phyloP scores from a whole-genome alignment of 2,329 filamentous ascomycete species.

The Venturia oleaginea region DNA sequence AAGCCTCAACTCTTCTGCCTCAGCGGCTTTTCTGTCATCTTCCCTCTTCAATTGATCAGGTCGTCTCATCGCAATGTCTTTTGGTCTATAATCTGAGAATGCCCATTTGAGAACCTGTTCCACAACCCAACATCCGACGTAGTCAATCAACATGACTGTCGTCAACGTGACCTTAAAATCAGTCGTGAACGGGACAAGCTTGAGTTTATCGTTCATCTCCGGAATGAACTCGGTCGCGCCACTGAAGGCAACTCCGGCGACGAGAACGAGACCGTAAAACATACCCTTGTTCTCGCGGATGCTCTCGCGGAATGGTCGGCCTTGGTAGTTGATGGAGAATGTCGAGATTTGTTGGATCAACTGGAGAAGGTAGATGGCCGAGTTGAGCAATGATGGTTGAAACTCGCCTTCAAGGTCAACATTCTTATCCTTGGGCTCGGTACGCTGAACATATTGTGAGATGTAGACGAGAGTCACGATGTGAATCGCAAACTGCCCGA shows the following conservation, averaged over 20 bases:
- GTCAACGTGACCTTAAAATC: conserved; percentile 90
- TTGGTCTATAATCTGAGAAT: conserved; percentile 87
- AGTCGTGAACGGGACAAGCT: conserved; percentile 76
- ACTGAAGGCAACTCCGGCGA: conserved; percentile 82
- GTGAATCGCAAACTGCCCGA: conserved; percentile 94
- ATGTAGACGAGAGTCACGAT: conserved; percentile 92
- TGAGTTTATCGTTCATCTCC: conserved; percentile 88
- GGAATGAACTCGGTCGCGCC: conserved; percentile 94
- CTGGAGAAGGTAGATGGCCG: conserved; percentile 91
- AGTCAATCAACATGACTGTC: conserved; percentile 77
- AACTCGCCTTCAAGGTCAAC: conserved; percentile 95
- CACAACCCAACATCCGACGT: conserved; percentile 74
- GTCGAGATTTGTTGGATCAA: conserved; percentile 98
- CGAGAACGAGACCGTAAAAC: conserved; percentile 92
- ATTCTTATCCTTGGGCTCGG: conserved; percentile 63
- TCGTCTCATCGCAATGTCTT: conserved; percentile 81
- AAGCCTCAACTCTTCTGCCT: conserved; percentile 37
- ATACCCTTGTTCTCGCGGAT: conserved; percentile 94
- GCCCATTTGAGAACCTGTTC: conserved; percentile 75
- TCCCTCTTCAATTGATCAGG: conserved; percentile 80
- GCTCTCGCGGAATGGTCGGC: conserved; percentile 91
- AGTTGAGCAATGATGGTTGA: conserved; percentile 85
- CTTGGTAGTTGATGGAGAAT: conserved; percentile 99
- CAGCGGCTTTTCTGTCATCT: conserved; percentile 54
- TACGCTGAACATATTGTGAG: conserved; percentile 73